Evolutionary conservation across 1,284 basidiomycete genomes (phyloP).

Genomic region (Rhodotorula sp.): DNA sequence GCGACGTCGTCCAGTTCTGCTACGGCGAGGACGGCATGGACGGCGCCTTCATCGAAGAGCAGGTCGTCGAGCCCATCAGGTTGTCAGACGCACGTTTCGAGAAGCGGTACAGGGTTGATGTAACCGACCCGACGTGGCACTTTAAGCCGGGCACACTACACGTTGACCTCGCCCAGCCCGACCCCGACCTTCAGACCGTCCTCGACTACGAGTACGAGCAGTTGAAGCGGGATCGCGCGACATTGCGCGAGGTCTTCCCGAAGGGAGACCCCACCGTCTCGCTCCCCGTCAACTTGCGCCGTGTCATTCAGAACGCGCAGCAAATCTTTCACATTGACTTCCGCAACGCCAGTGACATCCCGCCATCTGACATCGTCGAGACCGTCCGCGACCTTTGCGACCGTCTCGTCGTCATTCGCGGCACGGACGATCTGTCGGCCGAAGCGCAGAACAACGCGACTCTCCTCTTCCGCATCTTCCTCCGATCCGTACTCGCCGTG

Average conservation of each 20-base stretch:
- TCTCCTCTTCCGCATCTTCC: constrained; percentile 85
- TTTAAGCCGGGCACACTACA: constrained; percentile 68
- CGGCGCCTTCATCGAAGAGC: constrained; percentile 93
- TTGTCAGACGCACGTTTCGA: constrained; percentile 83
- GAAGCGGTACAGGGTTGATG: constrained; percentile 86
- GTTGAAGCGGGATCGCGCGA: constrained; percentile 69
- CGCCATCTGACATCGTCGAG: constrained; percentile 82
- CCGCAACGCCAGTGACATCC: constrained; percentile 87
- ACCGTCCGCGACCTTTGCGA: constrained; percentile 68
- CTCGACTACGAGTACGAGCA: constrained; percentile 85
- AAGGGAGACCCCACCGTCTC: constrained; percentile 69
- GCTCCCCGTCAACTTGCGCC: constrained; percentile 88
- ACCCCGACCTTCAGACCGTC: constrained; percentile 74
- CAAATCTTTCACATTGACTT: constrained; percentile 98
- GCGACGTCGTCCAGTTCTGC: constrained; percentile 92
- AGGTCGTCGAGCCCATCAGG: constrained; percentile 84
- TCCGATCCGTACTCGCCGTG: constrained; percentile 80
- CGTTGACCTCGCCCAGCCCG: constrained; percentile 90
- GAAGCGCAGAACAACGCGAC: constrained; percentile 89
- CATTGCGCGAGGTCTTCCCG: constrained; percentile 75
- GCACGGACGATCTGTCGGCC: constrained; percentile 68
- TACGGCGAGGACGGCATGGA: constrained; percentile 99
- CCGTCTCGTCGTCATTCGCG: constrained; percentile 80
- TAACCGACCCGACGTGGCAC: constrained; percentile 65
- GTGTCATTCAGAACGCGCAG: constrained; percentile 90